phyloP scores from a whole-genome alignment of 2,329 filamentous ascomycete species.

The Berkeleyomyces basicola region DNA sequence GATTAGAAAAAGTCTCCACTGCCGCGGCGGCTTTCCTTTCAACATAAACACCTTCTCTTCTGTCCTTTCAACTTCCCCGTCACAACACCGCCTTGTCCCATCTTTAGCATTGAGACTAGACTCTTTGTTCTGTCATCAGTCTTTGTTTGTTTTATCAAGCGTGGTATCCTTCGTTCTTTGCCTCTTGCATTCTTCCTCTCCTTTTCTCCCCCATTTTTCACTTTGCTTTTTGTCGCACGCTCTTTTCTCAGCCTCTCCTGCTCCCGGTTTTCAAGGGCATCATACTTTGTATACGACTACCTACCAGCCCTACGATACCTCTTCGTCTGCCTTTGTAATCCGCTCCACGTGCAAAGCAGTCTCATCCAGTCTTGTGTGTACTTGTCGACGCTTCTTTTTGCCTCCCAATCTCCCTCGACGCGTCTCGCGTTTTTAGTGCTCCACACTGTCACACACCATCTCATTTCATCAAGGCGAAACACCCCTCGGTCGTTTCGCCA shows the following conservation, averaged over 20 bases:
- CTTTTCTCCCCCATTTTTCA: constrained; percentile 15
- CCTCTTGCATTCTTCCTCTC: constrained; percentile 12
- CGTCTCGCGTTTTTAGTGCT: neutral
- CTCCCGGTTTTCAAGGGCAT: constrained; percentile 15
- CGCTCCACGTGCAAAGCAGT: neutral
- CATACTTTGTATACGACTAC: neutral
- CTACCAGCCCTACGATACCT: constrained; percentile 2
- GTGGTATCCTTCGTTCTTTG: constrained; percentile 12
- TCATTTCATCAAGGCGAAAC: neutral
- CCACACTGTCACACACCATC: neutral
- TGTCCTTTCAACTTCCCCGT: constrained; percentile 7
- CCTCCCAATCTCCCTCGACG: neutral
- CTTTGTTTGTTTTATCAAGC: constrained; percentile 14
- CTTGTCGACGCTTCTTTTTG: neutral
- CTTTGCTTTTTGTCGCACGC: constrained; percentile 15
- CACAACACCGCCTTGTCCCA: neutral
- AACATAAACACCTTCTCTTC: constrained; percentile 12
- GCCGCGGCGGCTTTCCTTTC: constrained; percentile 13
- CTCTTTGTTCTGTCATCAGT: constrained; percentile 6
- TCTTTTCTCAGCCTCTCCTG: constrained; percentile 14
- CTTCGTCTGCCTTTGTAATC: neutral
- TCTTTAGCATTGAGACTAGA: constrained; percentile 9
- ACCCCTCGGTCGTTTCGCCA: neutral
- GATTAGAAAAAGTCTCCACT: constrained; percentile 11
- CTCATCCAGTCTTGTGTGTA: neutral